Base-by-base conservation (phyloP, 805 yeast genomes). In the Torulaspora delbrueckii region DNA sequence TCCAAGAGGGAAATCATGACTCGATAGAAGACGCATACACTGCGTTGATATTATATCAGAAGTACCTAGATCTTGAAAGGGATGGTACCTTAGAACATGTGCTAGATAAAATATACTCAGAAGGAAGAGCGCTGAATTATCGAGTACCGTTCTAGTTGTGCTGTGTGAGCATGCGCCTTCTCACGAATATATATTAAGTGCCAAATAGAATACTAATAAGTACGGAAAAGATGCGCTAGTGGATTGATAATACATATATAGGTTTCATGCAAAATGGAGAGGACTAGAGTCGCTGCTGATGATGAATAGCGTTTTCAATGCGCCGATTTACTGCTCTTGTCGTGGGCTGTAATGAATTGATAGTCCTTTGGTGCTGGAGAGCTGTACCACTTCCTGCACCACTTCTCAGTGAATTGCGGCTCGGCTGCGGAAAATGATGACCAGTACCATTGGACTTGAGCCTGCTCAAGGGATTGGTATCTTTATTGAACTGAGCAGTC, bases 21-120 rank as follows among this genome's bases (percentile, higher is more conserved):
- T 91, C 98, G 0, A 89, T 93, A 37, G 99, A 93, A 60, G 99
- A 93, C 69, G 97, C 99, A 0, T 70, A 74, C 46, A 84, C 95
- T 8, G 98, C 99, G 0, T 72, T 93, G 55, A 65, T 77, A 37
- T 68, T 93, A 28, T 95, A 86, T 68, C 77, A 79, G 50, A 81
- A 79, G 57, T 91, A 86, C 59, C 65, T 77, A 57, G 82, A 83
- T 52, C 71, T 91, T 52, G 69, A 71, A 42, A 73, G 70, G 3
- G 63, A 66, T 0, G 91, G 86, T 0, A 72, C 70, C 24, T 76
- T 91, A 47, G 86, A 84, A 35, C 66, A 63, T 3, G 74, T 79
- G 1, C 71, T 93, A 57, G 76, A 81, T 25, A 74, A 76, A 33
- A 76, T 95, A 12, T 90, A 90, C 57, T 69, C 71, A 32, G 89